Evolutionary conservation across 1,139 yeast genomes (phyloP).

Genomic region (Candida smagusa): DNA sequence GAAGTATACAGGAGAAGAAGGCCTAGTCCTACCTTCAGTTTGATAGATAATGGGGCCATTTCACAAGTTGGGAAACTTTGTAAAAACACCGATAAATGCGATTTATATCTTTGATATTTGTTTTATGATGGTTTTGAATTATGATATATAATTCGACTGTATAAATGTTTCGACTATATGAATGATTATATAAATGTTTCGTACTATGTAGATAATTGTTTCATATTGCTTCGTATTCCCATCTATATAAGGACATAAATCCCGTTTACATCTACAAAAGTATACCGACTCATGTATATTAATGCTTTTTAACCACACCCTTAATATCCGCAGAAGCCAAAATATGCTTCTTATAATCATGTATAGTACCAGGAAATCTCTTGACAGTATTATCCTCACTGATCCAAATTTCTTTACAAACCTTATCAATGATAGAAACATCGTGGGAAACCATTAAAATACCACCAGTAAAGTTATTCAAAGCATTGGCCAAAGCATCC

Average conservation of each 20-base stretch:
- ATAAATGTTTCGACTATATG: background rate
- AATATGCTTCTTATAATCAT: conserved; percentile 87
- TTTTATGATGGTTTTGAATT: too few relatives aligned
- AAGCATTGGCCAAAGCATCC: conserved; percentile 90
- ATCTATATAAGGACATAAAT: too few relatives aligned
- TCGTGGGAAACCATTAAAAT: conserved; percentile 97
- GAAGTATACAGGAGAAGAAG: conserved; percentile 62
- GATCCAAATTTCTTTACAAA: conserved; percentile 93
- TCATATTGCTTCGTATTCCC: too few relatives aligned
- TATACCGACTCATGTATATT: too few relatives aligned
- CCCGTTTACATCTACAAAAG: too few relatives aligned
- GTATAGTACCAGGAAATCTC: conserved; percentile 79
- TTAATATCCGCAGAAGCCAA: conserved; percentile 70
- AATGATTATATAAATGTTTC: too few relatives aligned
- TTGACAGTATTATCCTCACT: conserved; percentile 80
- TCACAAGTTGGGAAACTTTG: too few relatives aligned
- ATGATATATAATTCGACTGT: background rate
- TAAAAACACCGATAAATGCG: too few relatives aligned
- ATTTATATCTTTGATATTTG: too few relatives aligned
- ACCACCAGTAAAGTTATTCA: conserved; percentile 88
- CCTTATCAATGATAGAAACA: conserved; percentile 81
- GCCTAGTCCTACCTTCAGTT: conserved; percentile 48
- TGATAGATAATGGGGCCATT: conserved; percentile 15
- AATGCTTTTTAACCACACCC: conserved; percentile 85
- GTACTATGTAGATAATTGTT: too few relatives aligned